These are phyloP conservation scores for Saccharomycopsis sp. DNA, from an alignment of 805 yeast species.

Conservation along the genomic window DNA sequence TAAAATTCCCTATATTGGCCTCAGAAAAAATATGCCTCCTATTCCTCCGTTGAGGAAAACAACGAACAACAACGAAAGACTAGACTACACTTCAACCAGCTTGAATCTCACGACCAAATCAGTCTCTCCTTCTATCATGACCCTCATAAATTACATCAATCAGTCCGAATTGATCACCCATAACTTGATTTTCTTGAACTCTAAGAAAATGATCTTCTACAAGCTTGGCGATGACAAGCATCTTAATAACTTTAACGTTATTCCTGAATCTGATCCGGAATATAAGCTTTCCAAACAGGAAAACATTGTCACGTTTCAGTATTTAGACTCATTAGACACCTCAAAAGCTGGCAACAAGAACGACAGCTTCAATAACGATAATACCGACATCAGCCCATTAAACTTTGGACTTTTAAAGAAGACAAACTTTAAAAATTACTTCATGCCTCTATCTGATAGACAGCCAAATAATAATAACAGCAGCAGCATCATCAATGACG, in stretches of 20 bases:
- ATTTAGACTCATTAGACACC: not conserved
- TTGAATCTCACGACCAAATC: not conserved
- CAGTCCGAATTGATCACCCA: not conserved
- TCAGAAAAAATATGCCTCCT: conserved; percentile 18
- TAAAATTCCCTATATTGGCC: conserved; percentile 16
- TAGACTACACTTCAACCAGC: not conserved
- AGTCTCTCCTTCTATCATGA: not conserved
- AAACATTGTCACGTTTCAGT: not conserved
- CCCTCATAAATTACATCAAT: not conserved
- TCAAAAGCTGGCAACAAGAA: not conserved
- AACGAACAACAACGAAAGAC: not conserved
- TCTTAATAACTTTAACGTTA: conserved; percentile 17
- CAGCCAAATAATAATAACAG: not conserved
- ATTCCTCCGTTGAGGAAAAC: conserved; percentile 21
- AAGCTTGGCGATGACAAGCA: conserved; percentile 6
- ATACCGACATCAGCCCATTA: not conserved
- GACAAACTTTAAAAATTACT: conserved; percentile 12
- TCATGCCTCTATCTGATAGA: conserved; percentile 11
- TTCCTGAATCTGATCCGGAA: conserved; percentile 10
- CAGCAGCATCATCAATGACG: not conserved
- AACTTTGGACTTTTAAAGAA: not conserved
- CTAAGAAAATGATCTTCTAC: conserved; percentile 7
- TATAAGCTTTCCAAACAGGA: not conserved
- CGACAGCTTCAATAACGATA: not conserved
- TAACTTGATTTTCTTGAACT: conserved; percentile 3